Evolutionary conservation across 2,329 filamentous ascomycete genomes (phyloP).

Genomic region (Emericellopsis atlantica): DNA sequence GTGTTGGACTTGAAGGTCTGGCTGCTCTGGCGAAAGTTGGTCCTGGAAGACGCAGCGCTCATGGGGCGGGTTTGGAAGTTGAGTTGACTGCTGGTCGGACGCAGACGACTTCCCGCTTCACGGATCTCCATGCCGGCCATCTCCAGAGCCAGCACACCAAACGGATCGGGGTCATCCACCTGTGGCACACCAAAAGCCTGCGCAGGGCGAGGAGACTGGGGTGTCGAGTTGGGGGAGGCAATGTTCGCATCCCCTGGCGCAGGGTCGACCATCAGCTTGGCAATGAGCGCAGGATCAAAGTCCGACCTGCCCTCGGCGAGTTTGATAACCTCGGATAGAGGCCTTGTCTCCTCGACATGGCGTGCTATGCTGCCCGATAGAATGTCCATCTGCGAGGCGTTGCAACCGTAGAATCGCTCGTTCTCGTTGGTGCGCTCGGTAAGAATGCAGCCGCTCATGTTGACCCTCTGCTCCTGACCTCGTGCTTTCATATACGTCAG

Average conservation of each 20-base stretch:
- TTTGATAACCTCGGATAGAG: conserved; percentile 73
- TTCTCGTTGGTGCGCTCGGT: conserved; percentile 47
- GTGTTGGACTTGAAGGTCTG: conserved; percentile 49
- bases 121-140: conserved; percentile 80
- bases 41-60: conserved; percentile 44
- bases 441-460: conserved; percentile 42
- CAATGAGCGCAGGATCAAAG: conserved; percentile 56
- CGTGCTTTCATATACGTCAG: conserved; percentile 46
- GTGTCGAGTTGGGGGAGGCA: conserved; percentile 26
- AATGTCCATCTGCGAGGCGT: conserved; percentile 41
- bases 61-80: conserved; percentile 67
- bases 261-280: conserved; percentile 48
- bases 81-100: conserved; percentile 69
- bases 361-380: conserved; percentile 43
- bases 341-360: conserved; percentile 38
- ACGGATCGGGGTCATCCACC: conserved; percentile 77
- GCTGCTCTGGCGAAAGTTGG: conserved; percentile 51
- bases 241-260: conserved; percentile 63
- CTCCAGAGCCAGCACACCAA: conserved; percentile 81
- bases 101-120: conserved; percentile 62
- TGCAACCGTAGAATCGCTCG: conserved; percentile 39
- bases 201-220: conserved; percentile 18
- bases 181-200: conserved; percentile 66
- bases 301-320: conserved; percentile 74
- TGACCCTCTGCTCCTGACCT: conserved; percentile 41